Conservation (phyloP, 106 monocot genomes). For the Dendrobium catenatum region DNA sequence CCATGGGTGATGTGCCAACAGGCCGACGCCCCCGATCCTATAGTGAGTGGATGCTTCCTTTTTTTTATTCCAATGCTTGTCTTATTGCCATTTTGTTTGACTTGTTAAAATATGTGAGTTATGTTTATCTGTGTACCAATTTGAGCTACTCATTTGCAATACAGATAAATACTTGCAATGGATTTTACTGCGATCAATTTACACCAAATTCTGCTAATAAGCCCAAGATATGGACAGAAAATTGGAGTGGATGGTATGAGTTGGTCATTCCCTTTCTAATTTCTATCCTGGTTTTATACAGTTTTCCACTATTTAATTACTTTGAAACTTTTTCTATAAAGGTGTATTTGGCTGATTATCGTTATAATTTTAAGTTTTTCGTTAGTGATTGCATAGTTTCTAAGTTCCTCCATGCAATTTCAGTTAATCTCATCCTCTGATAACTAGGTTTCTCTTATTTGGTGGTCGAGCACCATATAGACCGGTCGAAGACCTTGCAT, state of each 20-base stretch:
- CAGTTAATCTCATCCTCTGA: neutral
- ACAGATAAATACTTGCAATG: constrained; percentile 98
- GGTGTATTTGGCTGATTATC: neutral
- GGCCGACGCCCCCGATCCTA: constrained; percentile 76
- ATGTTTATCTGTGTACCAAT: neutral
- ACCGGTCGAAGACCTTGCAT: constrained; percentile 91
- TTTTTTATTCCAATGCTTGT: neutral
- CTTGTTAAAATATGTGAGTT: neutral
- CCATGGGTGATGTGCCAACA: constrained; percentile 99
- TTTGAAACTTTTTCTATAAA: neutral
- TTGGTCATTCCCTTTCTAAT: neutral
- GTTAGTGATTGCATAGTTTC: neutral
- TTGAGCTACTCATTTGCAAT: constrained; percentile 3
- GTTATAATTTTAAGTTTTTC: neutral
- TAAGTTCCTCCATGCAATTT: neutral
- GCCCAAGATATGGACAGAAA: constrained; percentile 98
- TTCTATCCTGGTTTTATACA: neutral
- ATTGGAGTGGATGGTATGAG: constrained; percentile 89
- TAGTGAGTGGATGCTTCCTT: constrained; percentile 34
- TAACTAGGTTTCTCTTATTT: constrained; percentile 72
- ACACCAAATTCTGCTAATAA: constrained; percentile 78
- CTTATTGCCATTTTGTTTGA: neutral
- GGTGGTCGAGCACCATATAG: constrained; percentile 72
- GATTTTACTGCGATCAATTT: constrained; percentile 98
- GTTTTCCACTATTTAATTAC: neutral